These are phyloP conservation scores for Porosira glacialis DNA, from an alignment of 352 stramenopile genomes.

Conservation along the genomic window DNA sequence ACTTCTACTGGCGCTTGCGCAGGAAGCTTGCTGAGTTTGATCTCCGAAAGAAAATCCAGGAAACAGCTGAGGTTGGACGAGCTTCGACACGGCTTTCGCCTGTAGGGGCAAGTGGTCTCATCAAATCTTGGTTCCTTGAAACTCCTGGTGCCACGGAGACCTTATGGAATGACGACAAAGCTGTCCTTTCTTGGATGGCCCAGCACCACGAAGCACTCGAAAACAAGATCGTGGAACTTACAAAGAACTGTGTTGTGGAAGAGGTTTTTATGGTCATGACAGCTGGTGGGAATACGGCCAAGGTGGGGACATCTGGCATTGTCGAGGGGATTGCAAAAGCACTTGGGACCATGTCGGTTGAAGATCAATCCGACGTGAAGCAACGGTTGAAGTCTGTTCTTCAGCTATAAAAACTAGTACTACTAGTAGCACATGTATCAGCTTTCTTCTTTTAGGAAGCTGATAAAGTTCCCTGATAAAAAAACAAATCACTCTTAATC, in stretches of 20 bases:
- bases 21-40: slow-evolving; percentile 95
- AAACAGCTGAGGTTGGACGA: slow-evolving; percentile 66
- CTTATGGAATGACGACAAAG: slow-evolving; percentile 78
- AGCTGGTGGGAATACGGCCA: slow-evolving; percentile 71
- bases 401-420: slow-evolving; percentile 49
- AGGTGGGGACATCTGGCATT: slow-evolving; percentile 77
- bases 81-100: slow-evolving; percentile 58
- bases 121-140: slow-evolving; percentile 79
- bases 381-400: slow-evolving; percentile 50
- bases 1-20: slow-evolving; percentile 98
- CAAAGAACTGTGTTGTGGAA: slow-evolving; percentile 72
- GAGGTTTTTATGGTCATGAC: slow-evolving; percentile 81
- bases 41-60: slow-evolving; percentile 82
- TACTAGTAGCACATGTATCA: too few relatives aligned
- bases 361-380: slow-evolving; percentile 66
- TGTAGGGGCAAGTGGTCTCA: slow-evolving; percentile 69
- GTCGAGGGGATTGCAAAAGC: slow-evolving; percentile 76
- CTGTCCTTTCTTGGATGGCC: slow-evolving; percentile 78
- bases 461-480: too few relatives aligned
- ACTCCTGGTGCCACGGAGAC: slow-evolving; percentile 56
- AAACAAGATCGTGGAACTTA: slow-evolving; percentile 76
- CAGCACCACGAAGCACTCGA: slow-evolving; percentile 71
- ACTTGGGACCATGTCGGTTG: slow-evolving; percentile 58
- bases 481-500: too few relatives aligned
- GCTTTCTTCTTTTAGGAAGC: too few relatives aligned